phyloP scores from a whole-genome alignment of 805 yeast species.

The Candida boidinii region DNA sequence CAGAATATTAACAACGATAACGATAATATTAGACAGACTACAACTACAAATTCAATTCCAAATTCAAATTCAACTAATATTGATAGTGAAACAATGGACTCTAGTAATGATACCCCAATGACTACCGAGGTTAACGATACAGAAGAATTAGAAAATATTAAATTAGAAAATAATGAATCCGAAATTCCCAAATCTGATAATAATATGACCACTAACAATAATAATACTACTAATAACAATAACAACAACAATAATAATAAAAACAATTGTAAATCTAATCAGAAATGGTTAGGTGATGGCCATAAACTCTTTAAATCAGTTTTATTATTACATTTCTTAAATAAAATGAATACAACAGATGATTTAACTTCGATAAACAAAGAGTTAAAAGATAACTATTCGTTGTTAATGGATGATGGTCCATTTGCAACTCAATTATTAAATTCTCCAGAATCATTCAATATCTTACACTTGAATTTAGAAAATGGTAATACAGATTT shows the following conservation, averaged over 20 bases:
- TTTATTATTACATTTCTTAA: conserved; percentile 19
- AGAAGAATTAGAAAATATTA: too few species aligned
- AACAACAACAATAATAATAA: conserved; percentile 1
- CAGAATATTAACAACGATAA: neutral
- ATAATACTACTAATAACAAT: conserved; percentile 1
- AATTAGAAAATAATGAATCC: neutral
- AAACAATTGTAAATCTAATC: neutral
- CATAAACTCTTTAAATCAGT: conserved; percentile 17
- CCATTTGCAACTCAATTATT: conserved; percentile 18
- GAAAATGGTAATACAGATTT: conserved; percentile 8
- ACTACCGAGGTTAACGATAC: neutral
- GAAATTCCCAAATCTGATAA: neutral
- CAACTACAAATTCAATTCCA: neutral
- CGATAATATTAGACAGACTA: neutral
- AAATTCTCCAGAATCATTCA: conserved; percentile 19
- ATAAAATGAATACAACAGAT: conserved; percentile 16
- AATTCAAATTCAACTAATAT: neutral
- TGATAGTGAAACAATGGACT: neutral
- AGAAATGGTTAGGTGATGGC: conserved; percentile 9
- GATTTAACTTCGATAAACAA: conserved; percentile 13
- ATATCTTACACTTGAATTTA: conserved; percentile 16
- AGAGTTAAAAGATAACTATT: conserved; percentile 14
- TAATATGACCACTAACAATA: neutral
- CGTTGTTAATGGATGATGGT: conserved; percentile 16
- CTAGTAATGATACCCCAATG: neutral